Conservation (phyloP, 2,329 filamentous ascomycete genomes). For the Pseudocercospora macadamiae region DNA sequence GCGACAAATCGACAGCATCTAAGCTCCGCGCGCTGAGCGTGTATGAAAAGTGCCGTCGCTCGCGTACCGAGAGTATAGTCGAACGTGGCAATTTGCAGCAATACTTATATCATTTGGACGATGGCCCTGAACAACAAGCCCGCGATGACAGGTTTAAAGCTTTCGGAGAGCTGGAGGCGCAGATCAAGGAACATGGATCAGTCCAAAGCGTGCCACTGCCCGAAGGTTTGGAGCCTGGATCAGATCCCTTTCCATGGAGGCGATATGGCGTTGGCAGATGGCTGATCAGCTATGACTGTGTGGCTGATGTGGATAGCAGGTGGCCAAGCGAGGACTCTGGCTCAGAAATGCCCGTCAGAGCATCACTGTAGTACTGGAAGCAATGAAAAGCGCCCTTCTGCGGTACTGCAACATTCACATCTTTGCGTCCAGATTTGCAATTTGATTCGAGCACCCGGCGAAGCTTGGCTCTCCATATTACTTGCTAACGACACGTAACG, state of each 20-base stretch:
- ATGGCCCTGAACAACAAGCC: slow-evolving; percentile 58
- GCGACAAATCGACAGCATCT: neutral
- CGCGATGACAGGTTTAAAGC: slow-evolving; percentile 16
- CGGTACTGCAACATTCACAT: neutral
- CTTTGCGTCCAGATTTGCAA: too few species aligned
- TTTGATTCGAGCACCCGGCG: too few species aligned
- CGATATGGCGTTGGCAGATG: slow-evolving; percentile 21
- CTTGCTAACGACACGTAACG: too few species aligned
- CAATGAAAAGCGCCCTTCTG: neutral
- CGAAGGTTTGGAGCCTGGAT: slow-evolving; percentile 12
- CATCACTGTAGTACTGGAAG: slow-evolving; percentile 7
- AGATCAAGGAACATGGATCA: neutral
- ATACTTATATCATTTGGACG: slow-evolving; percentile 63
- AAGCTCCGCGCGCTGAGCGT: slow-evolving; percentile 38
- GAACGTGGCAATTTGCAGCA: slow-evolving; percentile 64
- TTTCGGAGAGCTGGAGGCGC: slow-evolving; percentile 17
- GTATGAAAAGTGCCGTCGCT: slow-evolving; percentile 62
- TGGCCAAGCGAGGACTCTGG: slow-evolving; percentile 8
- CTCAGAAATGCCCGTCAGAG: neutral
- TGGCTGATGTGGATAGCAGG: slow-evolving; percentile 18
- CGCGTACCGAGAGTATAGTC: slow-evolving; percentile 63
- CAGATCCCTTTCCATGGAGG: slow-evolving; percentile 24
- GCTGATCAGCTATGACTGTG: slow-evolving; percentile 24
- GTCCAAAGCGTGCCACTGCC: neutral
- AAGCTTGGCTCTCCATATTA: too few species aligned